Evolutionary conservation across 164 flowering plant species (phyloP).

Genomic region (Berberis vulgaris): DNA sequence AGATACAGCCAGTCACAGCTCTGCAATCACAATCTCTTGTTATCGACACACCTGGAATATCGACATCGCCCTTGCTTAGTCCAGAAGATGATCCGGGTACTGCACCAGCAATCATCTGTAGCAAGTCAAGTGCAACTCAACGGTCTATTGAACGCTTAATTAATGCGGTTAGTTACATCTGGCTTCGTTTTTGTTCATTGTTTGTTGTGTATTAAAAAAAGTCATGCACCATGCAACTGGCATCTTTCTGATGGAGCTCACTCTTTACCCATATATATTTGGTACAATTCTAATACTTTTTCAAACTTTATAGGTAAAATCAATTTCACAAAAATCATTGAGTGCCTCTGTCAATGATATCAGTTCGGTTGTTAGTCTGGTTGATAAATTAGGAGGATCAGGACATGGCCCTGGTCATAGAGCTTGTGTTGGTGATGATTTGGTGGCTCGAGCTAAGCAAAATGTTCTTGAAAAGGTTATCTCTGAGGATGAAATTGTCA

Average conservation of each 20-base stretch:
- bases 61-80: conserved; percentile 73
- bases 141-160: conserved; percentile 69
- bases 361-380: conserved; percentile 67
- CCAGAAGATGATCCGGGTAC: conserved; percentile 46
- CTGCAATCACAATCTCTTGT: conserved; percentile 46
- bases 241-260: background rate
- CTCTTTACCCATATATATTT: background rate
- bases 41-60: conserved; percentile 83
- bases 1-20: conserved; percentile 34
- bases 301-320: conserved; percentile 45
- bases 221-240: background rate
- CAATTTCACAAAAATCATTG: conserved; percentile 53
- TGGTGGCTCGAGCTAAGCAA: conserved; percentile 77
- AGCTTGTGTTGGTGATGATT: conserved; percentile 85
- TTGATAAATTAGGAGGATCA: conserved; percentile 69
- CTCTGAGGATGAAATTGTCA: conserved; percentile 44
- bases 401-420: conserved; percentile 78
- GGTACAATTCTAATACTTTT: too few species aligned
- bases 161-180: conserved; percentile 50
- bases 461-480: conserved; percentile 56
- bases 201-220: background rate
- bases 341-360: conserved; percentile 66
- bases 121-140: conserved; percentile 50
- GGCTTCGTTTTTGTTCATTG: background rate
- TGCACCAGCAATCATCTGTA: conserved; percentile 28